Evolutionary conservation across 257 asterid species (phyloP), one percentile per base, ranked within the genome.

Genomic region (Perilla frutescens): DNA sequence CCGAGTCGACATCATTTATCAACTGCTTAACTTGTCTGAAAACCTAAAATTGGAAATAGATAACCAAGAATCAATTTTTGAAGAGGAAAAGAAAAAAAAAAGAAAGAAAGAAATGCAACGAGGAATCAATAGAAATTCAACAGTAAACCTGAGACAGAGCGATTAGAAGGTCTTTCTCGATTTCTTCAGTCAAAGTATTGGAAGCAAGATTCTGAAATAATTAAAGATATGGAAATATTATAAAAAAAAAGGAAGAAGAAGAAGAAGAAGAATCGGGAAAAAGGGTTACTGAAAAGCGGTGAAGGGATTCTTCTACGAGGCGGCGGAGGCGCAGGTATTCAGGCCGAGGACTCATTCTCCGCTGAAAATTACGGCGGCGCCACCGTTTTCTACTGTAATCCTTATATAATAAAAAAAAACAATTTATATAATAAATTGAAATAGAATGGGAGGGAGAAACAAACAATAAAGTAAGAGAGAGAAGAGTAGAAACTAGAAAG

Each of bases 91-190:
- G 26, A 20, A 20, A 20, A 13, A 20, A 20, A 13, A 62, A 4
- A 32, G 39, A 4, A 66, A 44, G 36, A 48, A 36, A 14, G 20
- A 14, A 53, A 36, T 2, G 70, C 66, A 51, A 53, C 5, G 9
- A 62, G 10, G 55, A 53, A 57, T 53, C 7, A 20, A 44, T n/a
- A 10, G 45, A 37, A 68, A 45, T 3, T 7, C 37, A 54, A 57
- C 29, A 50, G 34, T 45, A 61, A 75, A 80, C 98, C 91, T 89
- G 83, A 36, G 97, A 94, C 43, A 94, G 91, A 64, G 88, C 80
- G 54, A 90, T 80, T 72, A 91, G 85, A 47, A 91, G 82, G 14
- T 80, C 73, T 44, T 79, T 88, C 62, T 80, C 92, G 45, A 53
- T 71, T 82, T 82, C 86, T 51, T 85, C 82, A 39, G 86, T 84